Conservation (phyloP, 371 early-diverging fungal species). For the Apophysomyces variabilis region DNA sequence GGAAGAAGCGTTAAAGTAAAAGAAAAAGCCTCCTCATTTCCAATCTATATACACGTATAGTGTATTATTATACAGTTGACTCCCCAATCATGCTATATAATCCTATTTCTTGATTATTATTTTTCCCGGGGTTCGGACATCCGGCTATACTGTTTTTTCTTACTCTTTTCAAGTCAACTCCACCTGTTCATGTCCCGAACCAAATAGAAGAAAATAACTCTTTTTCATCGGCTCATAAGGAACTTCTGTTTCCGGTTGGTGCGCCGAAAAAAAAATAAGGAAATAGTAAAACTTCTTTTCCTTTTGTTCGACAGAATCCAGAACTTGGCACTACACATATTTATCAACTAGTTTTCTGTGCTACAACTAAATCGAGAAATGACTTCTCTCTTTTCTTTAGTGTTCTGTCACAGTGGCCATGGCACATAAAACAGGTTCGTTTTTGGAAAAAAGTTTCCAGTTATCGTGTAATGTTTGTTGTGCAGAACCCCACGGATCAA, state of each 20-base stretch:
- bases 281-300: too few species aligned
- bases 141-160: background rate
- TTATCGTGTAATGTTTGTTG: conserved; percentile 13
- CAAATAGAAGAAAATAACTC: background rate
- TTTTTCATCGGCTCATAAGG: background rate
- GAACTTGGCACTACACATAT: background rate
- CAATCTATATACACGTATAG: too few species aligned
- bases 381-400: background rate
- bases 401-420: conserved; percentile 20
- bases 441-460: conserved; percentile 17
- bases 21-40: too few species aligned
- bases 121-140: conserved; percentile 3
- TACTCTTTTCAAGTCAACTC: background rate
- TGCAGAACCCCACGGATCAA: conserved; percentile 12
- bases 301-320: background rate
- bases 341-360: background rate
- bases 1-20: too few species aligned
- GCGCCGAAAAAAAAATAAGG: conserved; percentile 1
- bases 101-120: too few species aligned
- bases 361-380: background rate
- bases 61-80: too few species aligned
- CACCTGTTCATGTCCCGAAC: conserved; percentile 1
- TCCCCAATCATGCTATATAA: too few species aligned
- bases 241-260: conserved; percentile 1
- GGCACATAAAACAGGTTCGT: conserved; percentile 16